Percentiles rank a stretch among this genome's conserved stretches.
These are phyloP conservation scores for Lecanicillium sp. DNA, from an alignment of 2,329 filamentous ascomycete species.

Conservation along the genomic window DNA sequence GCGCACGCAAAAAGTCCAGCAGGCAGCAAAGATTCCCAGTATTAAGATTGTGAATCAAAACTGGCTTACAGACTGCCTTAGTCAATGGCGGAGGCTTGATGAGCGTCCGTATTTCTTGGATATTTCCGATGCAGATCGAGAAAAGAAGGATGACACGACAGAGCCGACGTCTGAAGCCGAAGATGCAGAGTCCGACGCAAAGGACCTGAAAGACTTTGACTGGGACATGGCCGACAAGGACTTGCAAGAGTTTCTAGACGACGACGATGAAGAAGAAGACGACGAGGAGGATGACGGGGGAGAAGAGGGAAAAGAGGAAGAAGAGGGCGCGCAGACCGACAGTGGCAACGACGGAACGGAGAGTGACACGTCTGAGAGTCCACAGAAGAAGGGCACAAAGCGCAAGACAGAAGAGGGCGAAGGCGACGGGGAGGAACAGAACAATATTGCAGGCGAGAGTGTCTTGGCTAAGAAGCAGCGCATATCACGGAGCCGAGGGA, in stretches of 20 bases:
- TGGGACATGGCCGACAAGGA: slow-evolving; percentile 62
- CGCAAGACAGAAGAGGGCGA: slow-evolving; percentile 22
- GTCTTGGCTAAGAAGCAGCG: slow-evolving; percentile 43
- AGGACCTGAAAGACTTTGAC: slow-evolving; percentile 49
- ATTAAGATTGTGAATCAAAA: slow-evolving; percentile 89
- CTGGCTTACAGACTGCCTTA: slow-evolving; percentile 82
- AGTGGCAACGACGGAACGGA: slow-evolving; percentile 16
- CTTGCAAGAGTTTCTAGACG: slow-evolving; percentile 63
- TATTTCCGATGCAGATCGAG: slow-evolving; percentile 61
- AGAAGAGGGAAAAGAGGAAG: slow-evolving; percentile 13
- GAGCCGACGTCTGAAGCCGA: slow-evolving; percentile 23
- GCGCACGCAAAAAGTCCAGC: slow-evolving; percentile 83
- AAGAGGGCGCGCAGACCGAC: slow-evolving; percentile 12
- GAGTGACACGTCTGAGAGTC: slow-evolving; percentile 18
- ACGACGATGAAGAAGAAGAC: slow-evolving; percentile 31
- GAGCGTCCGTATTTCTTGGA: slow-evolving; percentile 71
- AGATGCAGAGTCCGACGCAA: slow-evolving; percentile 18
- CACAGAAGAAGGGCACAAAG: slow-evolving; percentile 20
- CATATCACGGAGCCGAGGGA: slow-evolving; percentile 34
- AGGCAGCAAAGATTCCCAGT: slow-evolving; percentile 68
- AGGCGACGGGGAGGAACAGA: slow-evolving; percentile 22
- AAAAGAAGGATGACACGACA: slow-evolving; percentile 22
- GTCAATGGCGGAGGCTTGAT: slow-evolving; percentile 72
- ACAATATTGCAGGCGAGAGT: slow-evolving; percentile 25
- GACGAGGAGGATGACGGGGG: slow-evolving; percentile 13